Percentiles rank a stretch among this genome's conserved stretches.
These are phyloP conservation scores for Leccinellum luteum DNA, from an alignment of 768 basidiomycete genomes.

Conservation along the genomic window DNA sequence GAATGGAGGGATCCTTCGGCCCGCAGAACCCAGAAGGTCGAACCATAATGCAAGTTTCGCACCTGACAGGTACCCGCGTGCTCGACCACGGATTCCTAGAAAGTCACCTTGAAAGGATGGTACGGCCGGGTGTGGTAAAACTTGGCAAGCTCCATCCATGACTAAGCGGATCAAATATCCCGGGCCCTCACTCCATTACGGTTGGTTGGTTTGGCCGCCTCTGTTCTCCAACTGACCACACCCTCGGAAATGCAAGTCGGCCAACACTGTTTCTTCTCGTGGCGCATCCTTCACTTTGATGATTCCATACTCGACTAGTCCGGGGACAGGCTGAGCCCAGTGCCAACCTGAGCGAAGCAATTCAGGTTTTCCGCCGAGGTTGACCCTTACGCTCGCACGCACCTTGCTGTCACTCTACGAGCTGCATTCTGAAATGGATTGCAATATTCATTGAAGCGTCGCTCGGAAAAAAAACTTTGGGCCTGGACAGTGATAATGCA, in stretches of 20 bases:
- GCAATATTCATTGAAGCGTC: not conserved
- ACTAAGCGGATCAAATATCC: conserved; percentile 26
- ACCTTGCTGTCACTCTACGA: not conserved
- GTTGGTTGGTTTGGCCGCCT: not conserved
- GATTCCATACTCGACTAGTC: conserved; percentile 10
- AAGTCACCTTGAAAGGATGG: conserved; percentile 16
- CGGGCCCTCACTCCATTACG: not conserved
- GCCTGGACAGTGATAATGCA: not conserved
- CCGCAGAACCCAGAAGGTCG: conserved; percentile 3
- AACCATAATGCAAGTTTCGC: not conserved
- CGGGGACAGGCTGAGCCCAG: too few relatives aligned
- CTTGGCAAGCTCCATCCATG: conserved; percentile 9
- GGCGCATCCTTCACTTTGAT: not conserved
- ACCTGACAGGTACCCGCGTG: not conserved
- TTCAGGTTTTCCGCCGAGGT: not conserved
- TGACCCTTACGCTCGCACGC: conserved; percentile 1
- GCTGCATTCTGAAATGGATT: conserved; percentile 10
- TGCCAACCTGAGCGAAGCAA: not conserved
- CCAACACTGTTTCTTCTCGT: not conserved
- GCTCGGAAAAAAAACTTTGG: not conserved
- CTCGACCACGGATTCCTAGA: conserved; percentile 7
- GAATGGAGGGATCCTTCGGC: conserved; percentile 13
- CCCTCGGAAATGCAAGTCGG: not conserved
- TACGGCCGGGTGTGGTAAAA: not conserved
- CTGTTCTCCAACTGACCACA: not conserved